Percentiles rank a stretch among this genome's conserved stretches.
Evolutionary conservation across 1,139 yeast species (phyloP).

Genomic region (Arxiozyma slooffiae): DNA sequence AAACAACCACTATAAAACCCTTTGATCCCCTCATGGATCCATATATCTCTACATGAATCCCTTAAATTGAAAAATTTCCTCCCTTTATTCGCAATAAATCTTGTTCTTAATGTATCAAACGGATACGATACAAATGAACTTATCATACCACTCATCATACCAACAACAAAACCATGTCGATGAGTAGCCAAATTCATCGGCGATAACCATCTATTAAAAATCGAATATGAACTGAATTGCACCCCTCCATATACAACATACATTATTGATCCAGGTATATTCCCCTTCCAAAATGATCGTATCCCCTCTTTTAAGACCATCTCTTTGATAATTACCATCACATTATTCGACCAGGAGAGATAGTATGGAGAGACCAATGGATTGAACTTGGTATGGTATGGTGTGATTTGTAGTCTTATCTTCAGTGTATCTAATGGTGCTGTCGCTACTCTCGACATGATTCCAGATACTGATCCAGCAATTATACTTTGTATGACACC

Average conservation of each 20-base stretch:
- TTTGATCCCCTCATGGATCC: constrained; percentile 38
- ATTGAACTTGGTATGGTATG: constrained; percentile 1
- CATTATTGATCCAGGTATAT: constrained; percentile 81
- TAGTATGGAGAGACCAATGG: not conserved
- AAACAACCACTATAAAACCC: constrained; percentile 59
- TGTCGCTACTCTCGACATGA: constrained; percentile 56
- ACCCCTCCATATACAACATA: constrained; percentile 76
- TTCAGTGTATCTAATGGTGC: constrained; percentile 89
- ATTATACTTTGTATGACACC: constrained; percentile 38
- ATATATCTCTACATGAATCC: constrained; percentile 37
- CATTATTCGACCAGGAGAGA: constrained; percentile 12
- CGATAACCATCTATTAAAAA: constrained; percentile 38
- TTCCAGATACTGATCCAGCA: constrained; percentile 70
- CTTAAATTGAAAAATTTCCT: constrained; percentile 8
- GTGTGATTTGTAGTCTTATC: constrained; percentile 65
- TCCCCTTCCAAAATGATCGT: constrained; percentile 82
- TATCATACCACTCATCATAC: constrained; percentile 64
- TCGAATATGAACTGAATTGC: constrained; percentile 68
- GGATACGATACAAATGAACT: constrained; percentile 79
- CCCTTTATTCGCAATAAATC: constrained; percentile 58
- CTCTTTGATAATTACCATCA: constrained; percentile 31
- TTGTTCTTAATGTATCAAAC: constrained; percentile 73
- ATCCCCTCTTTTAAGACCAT: constrained; percentile 46
- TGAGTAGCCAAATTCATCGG: constrained; percentile 30
- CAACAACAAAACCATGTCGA: constrained; percentile 48